A percentile compares a stretch with the other conserved stretches of the same genome.
phyloP scores from a whole-genome alignment of 768 basidiomycete species.

The Boletus vermiculosoides region DNA sequence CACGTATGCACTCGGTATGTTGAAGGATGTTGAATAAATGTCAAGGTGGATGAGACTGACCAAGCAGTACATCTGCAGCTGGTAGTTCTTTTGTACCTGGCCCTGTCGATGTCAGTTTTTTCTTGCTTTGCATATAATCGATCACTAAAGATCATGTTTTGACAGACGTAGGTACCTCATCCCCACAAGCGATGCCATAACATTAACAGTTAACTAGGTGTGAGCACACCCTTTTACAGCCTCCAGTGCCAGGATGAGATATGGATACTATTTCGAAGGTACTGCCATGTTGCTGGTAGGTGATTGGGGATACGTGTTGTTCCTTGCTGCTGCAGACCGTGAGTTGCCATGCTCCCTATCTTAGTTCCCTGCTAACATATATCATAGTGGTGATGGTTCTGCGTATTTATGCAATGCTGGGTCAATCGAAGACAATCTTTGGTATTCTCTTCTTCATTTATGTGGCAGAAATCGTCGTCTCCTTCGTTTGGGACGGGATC shows the following conservation, averaged over 20 bases:
- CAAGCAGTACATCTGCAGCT: background rate
- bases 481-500: background rate
- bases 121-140: background rate
- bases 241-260: background rate
- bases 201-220: constrained; percentile 1
- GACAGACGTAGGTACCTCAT: constrained; percentile 4
- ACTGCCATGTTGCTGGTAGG: background rate
- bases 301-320: constrained; percentile 1
- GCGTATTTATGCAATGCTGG: constrained; percentile 17
- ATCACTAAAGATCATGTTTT: background rate
- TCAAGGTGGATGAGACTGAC: background rate
- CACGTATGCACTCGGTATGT: constrained; percentile 4
- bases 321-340: constrained; percentile 9
- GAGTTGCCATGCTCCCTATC: background rate
- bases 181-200: background rate
- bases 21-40: background rate
- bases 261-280: background rate
- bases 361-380: background rate
- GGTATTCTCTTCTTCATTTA: constrained; percentile 4
- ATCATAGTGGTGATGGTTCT: constrained; percentile 20
- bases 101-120: constrained; percentile 4
- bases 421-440: constrained; percentile 6
- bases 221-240: background rate
- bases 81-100: constrained; percentile 5
- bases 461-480: background rate